Conservation (phyloP, 768 basidiomycete genomes). For the Mrakia frigida region DNA sequence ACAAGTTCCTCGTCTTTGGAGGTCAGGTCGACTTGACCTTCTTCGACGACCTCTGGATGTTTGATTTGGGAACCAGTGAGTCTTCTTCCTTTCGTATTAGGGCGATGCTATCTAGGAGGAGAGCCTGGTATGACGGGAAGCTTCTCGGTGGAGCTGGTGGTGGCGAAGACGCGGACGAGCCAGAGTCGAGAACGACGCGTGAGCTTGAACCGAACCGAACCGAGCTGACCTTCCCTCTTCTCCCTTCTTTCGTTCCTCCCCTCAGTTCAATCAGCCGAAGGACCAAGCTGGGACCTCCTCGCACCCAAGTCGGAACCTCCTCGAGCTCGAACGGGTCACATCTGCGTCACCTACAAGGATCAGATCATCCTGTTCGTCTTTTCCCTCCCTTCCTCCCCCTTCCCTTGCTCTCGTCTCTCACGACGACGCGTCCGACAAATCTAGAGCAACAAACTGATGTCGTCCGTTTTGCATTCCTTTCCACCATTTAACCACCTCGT, state of each 20-base stretch:
- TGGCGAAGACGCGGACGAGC: not conserved
- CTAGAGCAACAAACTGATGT: too few species aligned
- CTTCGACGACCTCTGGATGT: slow-evolving; percentile 90
- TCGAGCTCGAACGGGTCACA: slow-evolving; percentile 84
- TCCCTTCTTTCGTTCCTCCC: not conserved
- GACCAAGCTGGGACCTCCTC: slow-evolving; percentile 67
- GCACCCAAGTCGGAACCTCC: slow-evolving; percentile 54
- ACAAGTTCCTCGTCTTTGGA: slow-evolving; percentile 90
- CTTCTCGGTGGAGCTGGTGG: too few species aligned
- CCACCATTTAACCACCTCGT: not conserved
- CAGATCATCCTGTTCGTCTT: slow-evolving; percentile 72
- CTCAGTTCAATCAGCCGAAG: slow-evolving; percentile 66
- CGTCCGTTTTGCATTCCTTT: not conserved
- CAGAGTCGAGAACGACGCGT: not conserved
- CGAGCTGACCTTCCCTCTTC: not conserved
- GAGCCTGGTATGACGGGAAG: too few species aligned
- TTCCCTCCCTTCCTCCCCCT: too few species aligned
- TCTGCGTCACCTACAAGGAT: slow-evolving; percentile 74
- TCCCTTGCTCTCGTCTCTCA: slow-evolving; percentile 24
- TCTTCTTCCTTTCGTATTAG: slow-evolving; percentile 18
- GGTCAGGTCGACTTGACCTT: slow-evolving; percentile 94
- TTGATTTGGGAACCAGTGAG: slow-evolving; percentile 90
- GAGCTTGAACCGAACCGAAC: too few species aligned
- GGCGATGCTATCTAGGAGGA: too few species aligned
- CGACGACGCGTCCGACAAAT: too few species aligned